phyloP scores from a whole-genome alignment of 495 filamentous ascomycete genomes.

The Echria macrotheca region DNA sequence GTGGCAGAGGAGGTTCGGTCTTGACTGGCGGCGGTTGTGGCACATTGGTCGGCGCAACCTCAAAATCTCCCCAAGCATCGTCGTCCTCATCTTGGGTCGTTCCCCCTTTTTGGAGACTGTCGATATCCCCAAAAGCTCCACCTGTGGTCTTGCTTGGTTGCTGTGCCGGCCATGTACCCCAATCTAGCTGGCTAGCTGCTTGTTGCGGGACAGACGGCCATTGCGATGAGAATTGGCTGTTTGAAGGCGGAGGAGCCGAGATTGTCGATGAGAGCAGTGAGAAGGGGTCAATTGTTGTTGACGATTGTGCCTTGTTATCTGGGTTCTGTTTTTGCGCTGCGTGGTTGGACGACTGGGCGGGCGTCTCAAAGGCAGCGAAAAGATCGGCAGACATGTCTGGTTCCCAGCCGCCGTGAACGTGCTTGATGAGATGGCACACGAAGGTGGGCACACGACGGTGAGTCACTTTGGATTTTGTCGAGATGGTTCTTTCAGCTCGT shows the following conservation, averaged over 20 bases:
- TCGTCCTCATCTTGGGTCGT: constrained; percentile 40
- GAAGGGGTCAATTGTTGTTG: constrained; percentile 17
- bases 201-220: constrained; percentile 17
- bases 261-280: constrained; percentile 13
- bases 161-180: constrained; percentile 13
- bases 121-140: constrained; percentile 17
- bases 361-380: constrained; percentile 61
- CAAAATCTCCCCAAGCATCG: constrained; percentile 75
- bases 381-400: constrained; percentile 66
- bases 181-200: constrained; percentile 6
- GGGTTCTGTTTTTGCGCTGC: constrained; percentile 22
- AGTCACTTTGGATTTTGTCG: not conserved
- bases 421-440: not conserved
- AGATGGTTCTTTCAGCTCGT: not conserved
- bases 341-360: constrained; percentile 22
- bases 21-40: constrained; percentile 6
- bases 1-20: constrained; percentile 4
- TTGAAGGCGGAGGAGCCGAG: constrained; percentile 14
- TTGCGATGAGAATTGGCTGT: constrained; percentile 18
- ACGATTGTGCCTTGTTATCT: not conserved
- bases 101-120: not conserved
- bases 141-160: constrained; percentile 3
- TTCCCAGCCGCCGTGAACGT: not conserved
- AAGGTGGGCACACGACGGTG: not conserved
- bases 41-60: constrained; percentile 39